Evolutionary conservation across 2,329 filamentous ascomycete genomes (phyloP).

Genomic region (Pseudogymnoascus sp.): DNA sequence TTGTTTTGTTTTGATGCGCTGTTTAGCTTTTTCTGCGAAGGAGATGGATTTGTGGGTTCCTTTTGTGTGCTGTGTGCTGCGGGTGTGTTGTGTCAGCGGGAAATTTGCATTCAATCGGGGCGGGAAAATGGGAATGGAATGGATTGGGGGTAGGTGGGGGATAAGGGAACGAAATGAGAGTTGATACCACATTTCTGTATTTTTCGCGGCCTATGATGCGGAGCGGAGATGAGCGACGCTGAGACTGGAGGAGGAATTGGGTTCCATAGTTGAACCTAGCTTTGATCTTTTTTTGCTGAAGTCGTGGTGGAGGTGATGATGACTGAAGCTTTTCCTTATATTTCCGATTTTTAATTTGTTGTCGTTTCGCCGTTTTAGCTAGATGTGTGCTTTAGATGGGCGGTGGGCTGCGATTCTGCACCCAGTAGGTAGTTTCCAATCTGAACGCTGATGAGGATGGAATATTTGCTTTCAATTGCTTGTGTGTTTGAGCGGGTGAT

Average conservation of each 20-base stretch:
- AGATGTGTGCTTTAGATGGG: neutral
- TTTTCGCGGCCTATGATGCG: neutral
- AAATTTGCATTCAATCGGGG: neutral
- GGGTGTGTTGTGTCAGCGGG: neutral
- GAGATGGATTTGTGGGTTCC: neutral
- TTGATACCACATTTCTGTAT: constrained; percentile 4
- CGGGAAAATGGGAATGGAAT: neutral
- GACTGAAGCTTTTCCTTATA: neutral
- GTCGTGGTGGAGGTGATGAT: neutral
- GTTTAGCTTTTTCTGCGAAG: neutral
- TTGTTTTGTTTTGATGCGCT: neutral
- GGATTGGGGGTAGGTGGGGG: neutral
- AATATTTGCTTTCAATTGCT: neutral
- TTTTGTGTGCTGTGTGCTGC: neutral
- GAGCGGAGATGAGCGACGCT: neutral
- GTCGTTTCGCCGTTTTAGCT: neutral
- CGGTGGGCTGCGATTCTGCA: neutral
- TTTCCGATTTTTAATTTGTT: neutral
- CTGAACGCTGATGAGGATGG: neutral
- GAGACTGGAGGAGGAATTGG: no score
- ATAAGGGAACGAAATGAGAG: neutral
- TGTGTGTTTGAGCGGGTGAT: neutral
- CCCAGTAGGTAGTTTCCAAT: neutral
- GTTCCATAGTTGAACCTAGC: no score
- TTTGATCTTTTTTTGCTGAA: no score